Conservation (phyloP, 139 green algal genomes). For the Chlorella vulgaris region DNA sequence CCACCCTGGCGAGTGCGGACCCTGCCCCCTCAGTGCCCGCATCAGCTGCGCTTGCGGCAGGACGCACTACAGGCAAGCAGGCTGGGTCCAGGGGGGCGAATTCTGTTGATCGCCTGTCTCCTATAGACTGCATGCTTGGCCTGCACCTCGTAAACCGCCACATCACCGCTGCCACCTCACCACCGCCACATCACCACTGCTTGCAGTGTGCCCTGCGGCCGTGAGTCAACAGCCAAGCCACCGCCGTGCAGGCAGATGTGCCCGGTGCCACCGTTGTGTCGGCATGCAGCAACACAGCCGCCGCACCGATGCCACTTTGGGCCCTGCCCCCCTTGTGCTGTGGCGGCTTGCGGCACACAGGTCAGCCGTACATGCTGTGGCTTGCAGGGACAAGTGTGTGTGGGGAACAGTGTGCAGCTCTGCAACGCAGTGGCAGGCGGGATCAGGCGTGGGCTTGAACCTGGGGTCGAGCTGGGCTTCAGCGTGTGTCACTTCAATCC, state of each 20-base stretch:
- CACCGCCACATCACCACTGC: too few relatives aligned
- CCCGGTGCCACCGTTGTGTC: slow-evolving; percentile 61
- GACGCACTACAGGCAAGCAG: slow-evolving; percentile 44
- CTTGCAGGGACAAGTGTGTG: not conserved
- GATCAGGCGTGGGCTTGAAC: too few relatives aligned
- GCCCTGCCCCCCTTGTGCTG: slow-evolving; percentile 74
- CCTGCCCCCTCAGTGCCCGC: slow-evolving; percentile 71
- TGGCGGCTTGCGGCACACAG: slow-evolving; percentile 51
- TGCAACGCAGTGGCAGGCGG: not conserved
- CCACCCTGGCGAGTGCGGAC: slow-evolving; percentile 77
- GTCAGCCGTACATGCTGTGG: not conserved
- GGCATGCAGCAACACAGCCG: slow-evolving; percentile 52
- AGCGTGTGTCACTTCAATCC: too few relatives aligned
- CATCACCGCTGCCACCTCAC: not conserved
- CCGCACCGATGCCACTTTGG: slow-evolving; percentile 85
- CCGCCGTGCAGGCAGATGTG: slow-evolving; percentile 69
- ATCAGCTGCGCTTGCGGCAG: slow-evolving; percentile 78
- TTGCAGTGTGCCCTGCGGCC: slow-evolving; percentile 71
- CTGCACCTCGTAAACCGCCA: too few relatives aligned
- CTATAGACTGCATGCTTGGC: too few relatives aligned
- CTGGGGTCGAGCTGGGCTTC: too few relatives aligned
- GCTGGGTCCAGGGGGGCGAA: not conserved
- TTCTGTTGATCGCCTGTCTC: too few relatives aligned
- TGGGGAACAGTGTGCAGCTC: not conserved
- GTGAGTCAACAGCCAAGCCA: slow-evolving; percentile 59